phyloP scores from a whole-genome alignment of 164 flowering plant genomes.

The Umbellularia californica region DNA sequence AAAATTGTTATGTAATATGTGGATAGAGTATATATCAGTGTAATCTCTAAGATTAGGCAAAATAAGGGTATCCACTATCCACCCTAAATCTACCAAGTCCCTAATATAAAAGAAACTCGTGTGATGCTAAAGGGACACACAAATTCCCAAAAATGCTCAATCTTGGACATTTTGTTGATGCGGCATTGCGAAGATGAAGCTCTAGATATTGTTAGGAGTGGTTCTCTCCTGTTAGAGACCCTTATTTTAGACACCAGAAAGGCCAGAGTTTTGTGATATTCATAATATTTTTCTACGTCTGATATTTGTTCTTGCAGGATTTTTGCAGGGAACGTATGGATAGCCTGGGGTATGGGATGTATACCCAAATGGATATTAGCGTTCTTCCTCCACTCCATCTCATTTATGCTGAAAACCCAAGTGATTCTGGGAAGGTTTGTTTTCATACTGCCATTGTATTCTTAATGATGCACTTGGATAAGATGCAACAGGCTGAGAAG shows the following conservation, averaged over 20 bases:
- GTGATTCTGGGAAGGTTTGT: slow-evolving; percentile 96
- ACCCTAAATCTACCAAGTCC: too few species aligned
- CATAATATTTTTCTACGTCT: background rate
- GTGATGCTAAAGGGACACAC: too few species aligned
- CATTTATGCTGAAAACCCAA: slow-evolving; percentile 94
- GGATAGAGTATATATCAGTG: too few species aligned
- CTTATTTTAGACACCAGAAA: background rate
- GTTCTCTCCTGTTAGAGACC: too few species aligned
- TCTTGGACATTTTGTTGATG: too few species aligned
- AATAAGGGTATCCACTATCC: too few species aligned
- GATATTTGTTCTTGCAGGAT: slow-evolving; percentile 43
- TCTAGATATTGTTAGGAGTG: too few species aligned
- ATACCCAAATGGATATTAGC: slow-evolving; percentile 64
- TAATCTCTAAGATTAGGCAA: too few species aligned
- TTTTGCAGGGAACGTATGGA: slow-evolving; percentile 78
- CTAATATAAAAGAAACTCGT: too few species aligned
- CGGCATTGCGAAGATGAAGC: too few species aligned
- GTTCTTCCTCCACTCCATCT: slow-evolving; percentile 87
- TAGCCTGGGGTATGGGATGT: slow-evolving; percentile 72
- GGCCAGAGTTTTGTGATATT: background rate
- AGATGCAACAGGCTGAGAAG: background rate
- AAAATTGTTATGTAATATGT: too few species aligned
- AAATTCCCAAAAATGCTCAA: too few species aligned
- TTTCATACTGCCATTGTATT: background rate
- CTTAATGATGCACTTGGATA: background rate